Base-by-base conservation (phyloP, 139 green algal genomes). In the Chlamydomonas schloesseri region DNA sequence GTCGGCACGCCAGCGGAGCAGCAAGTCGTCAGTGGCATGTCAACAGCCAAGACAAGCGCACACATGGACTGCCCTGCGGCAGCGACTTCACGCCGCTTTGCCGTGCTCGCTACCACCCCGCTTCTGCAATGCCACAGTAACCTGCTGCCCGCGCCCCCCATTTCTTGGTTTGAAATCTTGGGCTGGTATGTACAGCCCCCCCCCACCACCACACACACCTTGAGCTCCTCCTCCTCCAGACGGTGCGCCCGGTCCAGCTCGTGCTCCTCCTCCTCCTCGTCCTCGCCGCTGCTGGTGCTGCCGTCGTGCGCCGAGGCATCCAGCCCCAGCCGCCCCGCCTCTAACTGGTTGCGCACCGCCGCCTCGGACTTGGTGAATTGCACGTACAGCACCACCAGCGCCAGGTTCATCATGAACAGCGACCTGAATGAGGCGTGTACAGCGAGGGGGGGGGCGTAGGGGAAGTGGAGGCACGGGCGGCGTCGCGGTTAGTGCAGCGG, bases 331-430 rank as follows among this genome's bases (percentile, higher is more conserved):
- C 13, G 2, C 3, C 23, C 3, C 17, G 28, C 62, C 28, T 14
- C 62, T 1, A 31, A 34, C 26, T 33, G 62, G 64, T 36, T 37
- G 18, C n/a, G 64, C 64, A 71, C n/a, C 64, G 64, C 64, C 64
- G 64, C 64, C n/a, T 71, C 64, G 64, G 26, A 36, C 70, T 85
- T 87, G 20, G 81, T 85, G 71, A 90, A 90, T 42, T 90, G 72
- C 26, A 90, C 57, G 71, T 90, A 90, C n/a, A 90, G 62, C 36
- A 90, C 87, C 58, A 92, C 93, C 29, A 94, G 82, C 28, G 90
- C 86, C 37, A 96, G 88, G 86, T 95, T 94, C 64, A 96, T 77
- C 26, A 86, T 81, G 90, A 95, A 95, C 73, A 93, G 94, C 36
- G 89, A 91, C 34, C 64, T 71, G 64, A 0, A 5, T 3, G 28